A percentile compares a stretch with the other conserved stretches of the same genome.
Evolutionary conservation across 306 rosid species (phyloP).

Genomic region (Carpinus viminea): DNA sequence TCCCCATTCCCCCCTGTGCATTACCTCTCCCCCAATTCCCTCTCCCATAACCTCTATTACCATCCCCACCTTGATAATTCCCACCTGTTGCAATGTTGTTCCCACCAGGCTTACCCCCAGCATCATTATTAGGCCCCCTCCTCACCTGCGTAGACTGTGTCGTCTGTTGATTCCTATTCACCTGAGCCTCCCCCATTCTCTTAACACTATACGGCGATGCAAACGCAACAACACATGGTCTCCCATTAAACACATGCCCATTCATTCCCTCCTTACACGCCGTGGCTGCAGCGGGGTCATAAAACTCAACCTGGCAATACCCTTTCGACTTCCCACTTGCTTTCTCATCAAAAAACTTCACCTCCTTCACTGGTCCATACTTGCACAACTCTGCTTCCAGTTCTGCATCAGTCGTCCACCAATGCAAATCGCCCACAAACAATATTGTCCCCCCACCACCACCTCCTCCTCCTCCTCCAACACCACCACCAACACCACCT

Average conservation of each 20-base stretch:
- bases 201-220: conserved; percentile 84
- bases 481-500: conserved; percentile 29
- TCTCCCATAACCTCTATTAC: conserved; percentile 72
- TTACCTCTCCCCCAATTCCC: conserved; percentile 94
- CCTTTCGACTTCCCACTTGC: conserved; percentile 98
- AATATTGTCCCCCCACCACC: conserved; percentile 65
- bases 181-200: conserved; percentile 97
- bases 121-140: conserved; percentile 71
- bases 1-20: conserved; percentile 78
- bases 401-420: conserved; percentile 99
- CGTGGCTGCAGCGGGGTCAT: conserved; percentile 62
- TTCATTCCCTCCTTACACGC: conserved; percentile 93
- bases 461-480: conserved; percentile 27
- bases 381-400: conserved; percentile 76
- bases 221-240: conserved; percentile 85
- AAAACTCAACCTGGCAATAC: conserved; percentile 95
- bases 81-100: conserved; percentile 72
- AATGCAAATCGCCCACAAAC: conserved; percentile 97
- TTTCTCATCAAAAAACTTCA: conserved; percentile 93
- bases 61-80: conserved; percentile 92
- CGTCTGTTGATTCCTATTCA: conserved; percentile 69
- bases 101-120: conserved; percentile 52
- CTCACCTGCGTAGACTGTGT: conserved; percentile 59
- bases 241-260: conserved; percentile 79
- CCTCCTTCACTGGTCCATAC: conserved; percentile 91